Conservation (phyloP, 2,329 filamentous ascomycete species). For the Fusarium heterosporum region DNA sequence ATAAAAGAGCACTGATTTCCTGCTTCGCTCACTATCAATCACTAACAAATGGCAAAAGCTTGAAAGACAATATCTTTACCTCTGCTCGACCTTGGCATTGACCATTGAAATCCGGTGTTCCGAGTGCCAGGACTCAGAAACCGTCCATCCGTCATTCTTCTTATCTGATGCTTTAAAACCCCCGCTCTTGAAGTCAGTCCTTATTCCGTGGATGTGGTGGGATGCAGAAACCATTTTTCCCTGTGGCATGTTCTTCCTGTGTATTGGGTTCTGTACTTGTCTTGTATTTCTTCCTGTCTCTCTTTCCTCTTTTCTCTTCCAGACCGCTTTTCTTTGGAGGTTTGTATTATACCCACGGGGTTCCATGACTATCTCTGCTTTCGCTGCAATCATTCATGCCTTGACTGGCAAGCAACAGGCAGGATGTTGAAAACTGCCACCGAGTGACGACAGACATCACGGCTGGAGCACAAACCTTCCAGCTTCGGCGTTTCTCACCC, state of each 20-base stretch:
- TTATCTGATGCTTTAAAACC: slow-evolving; percentile 32
- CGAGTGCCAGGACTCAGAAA: slow-evolving; percentile 6
- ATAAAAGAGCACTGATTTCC: not conserved
- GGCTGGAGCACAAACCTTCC: slow-evolving; percentile 28
- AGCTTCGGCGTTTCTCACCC: slow-evolving; percentile 34
- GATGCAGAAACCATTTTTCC: slow-evolving; percentile 7
- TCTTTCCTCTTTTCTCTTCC: slow-evolving; percentile 1
- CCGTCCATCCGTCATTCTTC: slow-evolving; percentile 3
- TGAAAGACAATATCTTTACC: not conserved
- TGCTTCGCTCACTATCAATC: not conserved
- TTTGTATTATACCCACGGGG: not conserved
- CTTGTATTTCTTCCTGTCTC: slow-evolving; percentile 16
- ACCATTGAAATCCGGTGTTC: slow-evolving; percentile 6
- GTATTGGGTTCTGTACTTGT: slow-evolving; percentile 7
- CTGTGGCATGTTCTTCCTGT: not conserved
- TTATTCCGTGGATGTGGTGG: slow-evolving; percentile 20
- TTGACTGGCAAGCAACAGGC: not conserved
- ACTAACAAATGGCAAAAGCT: not conserved
- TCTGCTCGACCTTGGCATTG: not conserved
- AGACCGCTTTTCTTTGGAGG: slow-evolving; percentile 19
- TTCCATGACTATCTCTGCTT: slow-evolving; percentile 3
- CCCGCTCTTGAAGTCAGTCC: slow-evolving; percentile 16
- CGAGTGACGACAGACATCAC: slow-evolving; percentile 36
- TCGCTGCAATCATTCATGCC: not conserved
- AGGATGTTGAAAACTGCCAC: slow-evolving; percentile 14